A percentile compares a stretch with the other conserved stretches of the same genome.
phyloP scores from a whole-genome alignment of 495 filamentous ascomycete genomes.

The Astrothelium subdiscretum region DNA sequence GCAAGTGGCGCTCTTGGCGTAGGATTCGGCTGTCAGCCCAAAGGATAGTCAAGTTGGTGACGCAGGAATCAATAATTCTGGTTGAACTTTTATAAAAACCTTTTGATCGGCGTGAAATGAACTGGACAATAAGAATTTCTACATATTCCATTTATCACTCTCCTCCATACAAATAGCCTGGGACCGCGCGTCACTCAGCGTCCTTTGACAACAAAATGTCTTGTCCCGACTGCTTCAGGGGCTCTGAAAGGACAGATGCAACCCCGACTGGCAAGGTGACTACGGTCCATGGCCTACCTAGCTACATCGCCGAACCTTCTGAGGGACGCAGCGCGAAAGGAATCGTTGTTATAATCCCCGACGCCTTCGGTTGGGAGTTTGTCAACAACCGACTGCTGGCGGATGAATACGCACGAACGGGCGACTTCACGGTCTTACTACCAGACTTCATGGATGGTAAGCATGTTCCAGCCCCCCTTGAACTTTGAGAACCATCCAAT shows the following conservation, averaged over 20 bases:
- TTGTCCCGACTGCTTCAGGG: neutral
- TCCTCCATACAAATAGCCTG: neutral
- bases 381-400: conserved; percentile 23
- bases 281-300: conserved; percentile 21
- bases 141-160: neutral
- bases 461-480: neutral
- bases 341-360: conserved; percentile 24
- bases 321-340: conserved; percentile 13
- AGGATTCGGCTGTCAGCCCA: neutral
- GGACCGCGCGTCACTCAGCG: neutral
- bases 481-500: neutral
- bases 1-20: neutral
- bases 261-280: conserved; percentile 15
- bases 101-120: neutral
- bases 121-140: neutral
- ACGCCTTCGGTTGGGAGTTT: conserved; percentile 22
- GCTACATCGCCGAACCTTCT: conserved; percentile 20
- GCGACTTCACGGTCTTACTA: conserved; percentile 14
- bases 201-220: neutral
- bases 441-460: conserved; percentile 23
- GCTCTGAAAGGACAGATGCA: neutral
- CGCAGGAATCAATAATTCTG: neutral
- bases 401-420: conserved; percentile 19
- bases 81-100: neutral
- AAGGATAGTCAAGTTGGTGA: neutral